Evolutionary conservation across 2,329 filamentous ascomycete genomes (phyloP), one percentile per base, ranked within the genome.

Genomic region (Aspergillus aculeatus): DNA sequence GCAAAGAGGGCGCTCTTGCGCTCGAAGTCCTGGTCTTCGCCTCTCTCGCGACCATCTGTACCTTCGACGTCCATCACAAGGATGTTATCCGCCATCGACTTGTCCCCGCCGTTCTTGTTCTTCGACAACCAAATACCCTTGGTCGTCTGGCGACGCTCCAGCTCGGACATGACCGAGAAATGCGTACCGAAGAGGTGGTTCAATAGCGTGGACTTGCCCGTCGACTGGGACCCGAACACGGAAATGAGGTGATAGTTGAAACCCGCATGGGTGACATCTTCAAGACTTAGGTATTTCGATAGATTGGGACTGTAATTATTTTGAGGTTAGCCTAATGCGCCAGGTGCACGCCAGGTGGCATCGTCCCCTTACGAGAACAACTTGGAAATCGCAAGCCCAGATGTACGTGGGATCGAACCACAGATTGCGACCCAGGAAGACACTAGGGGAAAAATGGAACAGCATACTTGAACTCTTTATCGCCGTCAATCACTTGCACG

Each of bases 71-170:
- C 95, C 95, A 99, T 99, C 68, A 99, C 95, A 64, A 99, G 82
- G 70, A 99, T 97, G 77, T 99, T 99, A 71, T 96, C 92, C 57
- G 94, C 93, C 92, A 98, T 97, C 3, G 67, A 61, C 21, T 59
- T 69, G 64, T 59, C 80, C 75, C 65, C 78, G 77, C 54, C 80
- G 77, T 67, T 83, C 83, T 96, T 96, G 79, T 98, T 98, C 82
- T 96, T 96, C 65, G 93, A 96, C 89, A 99, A 89, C 95, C 95
- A 99, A 75, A 99, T 99, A 73, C 95, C 95, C 82, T 98, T 99
- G 49, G 95, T 99, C 0, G 95, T 99, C 83, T 99, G 95, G 63
- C 92, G 88, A 65, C 95, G 87, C 77, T 97, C 92, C 63, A 87
- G 84, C 83, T 99, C 95, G 69, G 92, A 91, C 95, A 99, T 99